phyloP scores from a whole-genome alignment of 768 basidiomycete species.

The Cyclocybe cylindracea region DNA sequence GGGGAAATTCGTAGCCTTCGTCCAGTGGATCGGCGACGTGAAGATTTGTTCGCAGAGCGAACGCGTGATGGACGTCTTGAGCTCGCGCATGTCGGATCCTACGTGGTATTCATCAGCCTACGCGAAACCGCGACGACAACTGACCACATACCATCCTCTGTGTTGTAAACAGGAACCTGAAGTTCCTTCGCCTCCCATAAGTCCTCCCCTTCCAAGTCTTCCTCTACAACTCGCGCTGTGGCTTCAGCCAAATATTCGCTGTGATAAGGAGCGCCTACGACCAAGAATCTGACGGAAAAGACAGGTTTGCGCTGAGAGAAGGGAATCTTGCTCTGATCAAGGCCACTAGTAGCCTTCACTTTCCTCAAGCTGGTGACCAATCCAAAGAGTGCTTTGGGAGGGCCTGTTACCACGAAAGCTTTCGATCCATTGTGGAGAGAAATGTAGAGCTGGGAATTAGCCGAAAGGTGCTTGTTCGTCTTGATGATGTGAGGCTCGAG shows the following conservation, averaged over 20 bases:
- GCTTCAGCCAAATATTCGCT: conserved; percentile 79
- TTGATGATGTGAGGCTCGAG: conserved; percentile 81
- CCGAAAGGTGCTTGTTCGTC: conserved; percentile 85
- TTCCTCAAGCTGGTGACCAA: conserved; percentile 90
- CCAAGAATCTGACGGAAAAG: conserved; percentile 90
- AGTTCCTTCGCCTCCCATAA: conserved; percentile 73
- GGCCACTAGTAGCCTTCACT: conserved; percentile 80
- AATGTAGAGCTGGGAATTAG: conserved; percentile 76
- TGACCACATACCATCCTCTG: conserved; percentile 76
- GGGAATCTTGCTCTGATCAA: conserved; percentile 92
- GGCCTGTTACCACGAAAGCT: conserved; percentile 92
- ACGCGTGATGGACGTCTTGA: conserved; percentile 73
- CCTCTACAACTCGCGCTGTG: conserved; percentile 72
- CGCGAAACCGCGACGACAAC: conserved; percentile 7
- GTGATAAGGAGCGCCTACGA: conserved; percentile 97
- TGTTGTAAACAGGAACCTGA: conserved; percentile 86
- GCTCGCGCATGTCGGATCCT: conserved; percentile 84
- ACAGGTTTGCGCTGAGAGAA: conserved; percentile 95
- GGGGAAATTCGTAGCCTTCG: conserved; percentile 86
- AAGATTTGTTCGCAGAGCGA: conserved; percentile 95
- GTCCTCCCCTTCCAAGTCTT: conserved; percentile 78
- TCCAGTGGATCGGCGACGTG: conserved; percentile 90
- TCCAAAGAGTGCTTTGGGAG: conserved; percentile 89
- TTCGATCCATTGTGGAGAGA: conserved; percentile 93
- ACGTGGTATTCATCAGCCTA: conserved; percentile 17